Evolutionary conservation across 2,329 filamentous ascomycete species (phyloP).

Genomic region (Pseudogymnoascus sp.): DNA sequence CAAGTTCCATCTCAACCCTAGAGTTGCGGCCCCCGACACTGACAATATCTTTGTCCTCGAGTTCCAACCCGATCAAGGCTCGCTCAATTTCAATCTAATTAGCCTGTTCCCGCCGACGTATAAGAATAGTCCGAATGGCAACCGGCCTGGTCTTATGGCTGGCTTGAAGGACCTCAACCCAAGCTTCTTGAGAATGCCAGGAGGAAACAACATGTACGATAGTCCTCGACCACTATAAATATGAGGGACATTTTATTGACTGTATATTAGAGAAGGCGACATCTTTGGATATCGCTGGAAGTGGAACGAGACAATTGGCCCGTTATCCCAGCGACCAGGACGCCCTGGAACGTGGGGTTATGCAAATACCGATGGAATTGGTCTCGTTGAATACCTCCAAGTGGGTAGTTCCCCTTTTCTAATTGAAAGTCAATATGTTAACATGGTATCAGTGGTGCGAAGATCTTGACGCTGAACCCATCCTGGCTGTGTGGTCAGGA

Average conservation of each 20-base stretch:
- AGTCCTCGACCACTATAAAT: background rate
- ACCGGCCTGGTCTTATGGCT: conserved; percentile 48
- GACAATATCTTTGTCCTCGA: conserved; percentile 51
- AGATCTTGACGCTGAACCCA: conserved; percentile 39
- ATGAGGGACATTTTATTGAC: conserved; percentile 16
- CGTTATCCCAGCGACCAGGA: conserved; percentile 29
- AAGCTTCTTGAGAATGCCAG: conserved; percentile 57
- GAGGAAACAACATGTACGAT: conserved; percentile 52
- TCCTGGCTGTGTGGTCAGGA: conserved; percentile 43
- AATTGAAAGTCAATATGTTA: background rate
- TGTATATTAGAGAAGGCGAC: conserved; percentile 26
- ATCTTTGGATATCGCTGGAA: conserved; percentile 24
- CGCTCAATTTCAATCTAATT: conserved; percentile 50
- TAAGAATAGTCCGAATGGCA: conserved; percentile 49
- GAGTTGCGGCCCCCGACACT: conserved; percentile 19
- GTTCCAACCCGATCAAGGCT: conserved; percentile 37
- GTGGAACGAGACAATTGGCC: conserved; percentile 37
- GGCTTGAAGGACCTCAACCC: conserved; percentile 46
- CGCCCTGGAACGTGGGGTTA: conserved; percentile 38
- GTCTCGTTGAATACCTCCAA: conserved; percentile 43
- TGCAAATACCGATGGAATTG: conserved; percentile 41
- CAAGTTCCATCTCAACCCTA: conserved; percentile 18
- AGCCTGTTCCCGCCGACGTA: conserved; percentile 55
- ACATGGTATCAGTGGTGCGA: conserved; percentile 33
- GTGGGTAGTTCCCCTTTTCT: conserved; percentile 12